phyloP scores from a whole-genome alignment of 2,329 filamentous ascomycete genomes.

The Sporothrix mexicana region DNA sequence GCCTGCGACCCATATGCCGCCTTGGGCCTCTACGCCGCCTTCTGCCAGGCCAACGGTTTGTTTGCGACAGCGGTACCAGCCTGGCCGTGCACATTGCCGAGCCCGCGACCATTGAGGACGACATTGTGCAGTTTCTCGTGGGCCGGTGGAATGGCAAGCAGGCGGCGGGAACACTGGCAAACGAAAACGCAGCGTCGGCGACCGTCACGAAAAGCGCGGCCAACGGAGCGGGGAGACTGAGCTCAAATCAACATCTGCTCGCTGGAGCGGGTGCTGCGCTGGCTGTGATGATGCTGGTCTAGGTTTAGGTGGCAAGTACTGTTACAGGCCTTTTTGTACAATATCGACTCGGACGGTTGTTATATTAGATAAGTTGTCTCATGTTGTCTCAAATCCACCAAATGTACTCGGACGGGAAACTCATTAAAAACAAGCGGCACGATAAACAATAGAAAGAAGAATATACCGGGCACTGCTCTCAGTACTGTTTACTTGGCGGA shows the following conservation, averaged over 20 bases:
- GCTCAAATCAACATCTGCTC: background rate
- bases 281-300: background rate
- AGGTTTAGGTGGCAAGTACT: background rate
- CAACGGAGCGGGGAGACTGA: background rate
- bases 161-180: too few relatives aligned
- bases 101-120: background rate
- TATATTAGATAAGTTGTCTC: background rate
- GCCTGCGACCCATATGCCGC: conserved; percentile 11
- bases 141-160: background rate
- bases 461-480: background rate
- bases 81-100: background rate
- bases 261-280: background rate
- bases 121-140: background rate
- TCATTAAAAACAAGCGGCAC: background rate
- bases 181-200: background rate
- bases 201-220: background rate
- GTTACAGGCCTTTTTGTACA: background rate
- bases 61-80: conserved; percentile 27
- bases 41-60: conserved; percentile 22
- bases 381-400: background rate
- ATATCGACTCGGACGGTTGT: background rate
- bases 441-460: background rate
- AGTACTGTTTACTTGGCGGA: background rate
- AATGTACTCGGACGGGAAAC: too few relatives aligned
- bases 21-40: background rate